Evolutionary conservation across 139 green algal genomes (phyloP), one percentile per base, ranked within the genome.

Genomic region (Micromonas commoda): DNA sequence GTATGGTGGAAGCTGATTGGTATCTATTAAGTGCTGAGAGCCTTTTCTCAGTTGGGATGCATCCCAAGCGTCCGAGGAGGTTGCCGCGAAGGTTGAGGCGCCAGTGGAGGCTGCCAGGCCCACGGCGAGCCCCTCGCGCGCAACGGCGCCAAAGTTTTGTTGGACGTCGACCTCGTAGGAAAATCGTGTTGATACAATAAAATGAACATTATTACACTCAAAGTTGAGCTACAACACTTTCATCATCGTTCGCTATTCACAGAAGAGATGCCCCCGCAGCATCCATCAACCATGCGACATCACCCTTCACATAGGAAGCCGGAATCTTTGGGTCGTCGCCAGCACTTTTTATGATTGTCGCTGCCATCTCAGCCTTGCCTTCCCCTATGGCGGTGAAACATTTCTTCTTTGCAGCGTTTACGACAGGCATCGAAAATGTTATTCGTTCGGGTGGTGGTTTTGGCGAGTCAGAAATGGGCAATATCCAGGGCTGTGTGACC

Each of bases 401-500:
- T 28, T 78, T 78, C 3, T 34, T 23, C 26, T 34, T 33, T 52
- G 72, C 72, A 23, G 53, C 53, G 33, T 78, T 78, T 5, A 78
- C 72, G 26, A 78, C 72, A 26, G 72, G 72, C 38, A 78, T 53
- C 24, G 86, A 90, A 26, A 99, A 82, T 19, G 93, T 99, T 86
- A 99, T 98, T 79, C 96, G 90, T 81, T 97, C 88, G 2, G 95
- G 86, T 0, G 94, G 96, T 1, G 96, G 96, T 88, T 99, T 99
- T 39, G 95, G 95, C 0, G 94, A 97, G 85, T 96, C 85, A 19
- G 61, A 81, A 1, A 99, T 88, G 2, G 91, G 88, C 71, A 96
- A 81, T 19, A 99, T 87, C 94, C 95, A 98, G 32, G 24, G 60
- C 16, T 61, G 52, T 26, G 38, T 45, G 54, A 83, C 82, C 21